Conservation (phyloP, 441 rosid genomes). For the Breynia disticha region DNA sequence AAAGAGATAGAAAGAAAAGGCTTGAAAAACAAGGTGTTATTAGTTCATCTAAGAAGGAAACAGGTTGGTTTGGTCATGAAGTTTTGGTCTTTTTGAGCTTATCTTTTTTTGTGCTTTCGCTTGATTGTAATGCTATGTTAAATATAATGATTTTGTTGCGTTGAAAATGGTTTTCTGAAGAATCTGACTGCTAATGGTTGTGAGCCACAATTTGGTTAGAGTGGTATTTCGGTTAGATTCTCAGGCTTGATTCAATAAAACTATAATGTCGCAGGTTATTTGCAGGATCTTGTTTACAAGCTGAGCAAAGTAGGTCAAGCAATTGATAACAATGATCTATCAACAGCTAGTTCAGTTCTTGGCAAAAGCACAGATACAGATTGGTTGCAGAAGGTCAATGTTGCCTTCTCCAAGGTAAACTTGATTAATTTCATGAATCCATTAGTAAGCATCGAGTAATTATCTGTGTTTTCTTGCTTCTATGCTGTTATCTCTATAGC, state of each 20-base stretch:
- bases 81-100: background rate
- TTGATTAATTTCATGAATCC: background rate
- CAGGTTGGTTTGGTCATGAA: constrained; percentile 29
- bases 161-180: too few species aligned
- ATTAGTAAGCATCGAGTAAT: background rate
- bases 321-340: constrained; percentile 72
- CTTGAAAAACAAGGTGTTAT: constrained; percentile 75
- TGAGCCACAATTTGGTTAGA: too few species aligned
- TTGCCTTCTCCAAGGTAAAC: constrained; percentile 64
- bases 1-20: constrained; percentile 79
- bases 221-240: background rate
- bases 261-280: constrained; percentile 47
- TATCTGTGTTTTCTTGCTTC: background rate
- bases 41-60: constrained; percentile 60
- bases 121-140: background rate
- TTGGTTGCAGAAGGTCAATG: constrained; percentile 63
- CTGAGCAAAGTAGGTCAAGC: constrained; percentile 90
- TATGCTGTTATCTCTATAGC: constrained; percentile 28
- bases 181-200: too few species aligned
- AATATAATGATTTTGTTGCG: too few species aligned
- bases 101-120: background rate
- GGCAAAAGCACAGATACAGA: constrained; percentile 57
- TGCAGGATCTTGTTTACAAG: constrained; percentile 85
- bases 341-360: constrained; percentile 63
- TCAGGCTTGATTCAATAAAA: constrained; percentile 4